Evolutionary conservation across 2,329 filamentous ascomycete species (phyloP).

Genomic region (Pezicula radicicola): DNA sequence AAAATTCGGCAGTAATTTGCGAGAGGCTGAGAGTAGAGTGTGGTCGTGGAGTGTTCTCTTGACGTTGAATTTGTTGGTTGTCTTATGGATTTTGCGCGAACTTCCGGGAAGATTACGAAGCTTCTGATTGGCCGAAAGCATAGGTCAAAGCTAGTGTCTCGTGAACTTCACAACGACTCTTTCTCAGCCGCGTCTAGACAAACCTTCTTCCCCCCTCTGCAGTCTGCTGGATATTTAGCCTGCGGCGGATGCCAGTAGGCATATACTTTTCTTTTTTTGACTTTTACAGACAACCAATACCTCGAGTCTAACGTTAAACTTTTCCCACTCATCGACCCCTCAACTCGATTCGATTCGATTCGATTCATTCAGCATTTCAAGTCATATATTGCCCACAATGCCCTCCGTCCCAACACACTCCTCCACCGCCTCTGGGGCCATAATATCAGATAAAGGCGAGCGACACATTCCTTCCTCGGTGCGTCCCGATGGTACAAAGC

Average conservation of each 20-base stretch:
- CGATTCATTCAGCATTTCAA: neutral
- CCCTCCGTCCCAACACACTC: slow-evolving; percentile 41
- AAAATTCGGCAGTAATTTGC: slow-evolving; percentile 7
- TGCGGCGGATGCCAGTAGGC: no score
- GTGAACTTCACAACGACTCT: slow-evolving; percentile 3
- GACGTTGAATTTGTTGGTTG: slow-evolving; percentile 7
- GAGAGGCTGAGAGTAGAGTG: slow-evolving; percentile 8
- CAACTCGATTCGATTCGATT: neutral
- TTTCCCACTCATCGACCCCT: neutral
- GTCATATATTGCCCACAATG: slow-evolving; percentile 20
- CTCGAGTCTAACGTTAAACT: no score
- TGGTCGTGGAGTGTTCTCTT: slow-evolving; percentile 10
- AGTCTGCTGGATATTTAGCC: no score
- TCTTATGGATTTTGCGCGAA: neutral
- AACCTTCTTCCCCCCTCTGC: no score
- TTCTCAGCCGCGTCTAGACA: neutral
- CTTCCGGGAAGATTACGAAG: slow-evolving; percentile 8
- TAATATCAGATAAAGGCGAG: slow-evolving; percentile 60
- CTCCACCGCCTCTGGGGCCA: slow-evolving; percentile 72
- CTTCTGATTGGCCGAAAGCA: slow-evolving; percentile 9
- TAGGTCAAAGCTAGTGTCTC: no score
- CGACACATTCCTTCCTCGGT: slow-evolving; percentile 86
- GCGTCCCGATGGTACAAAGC: slow-evolving; percentile 84
- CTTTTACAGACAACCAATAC: no score
- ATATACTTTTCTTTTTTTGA: no score